phyloP scores from a whole-genome alignment of 306 rosid species.

The Erythrophleum fordii region DNA sequence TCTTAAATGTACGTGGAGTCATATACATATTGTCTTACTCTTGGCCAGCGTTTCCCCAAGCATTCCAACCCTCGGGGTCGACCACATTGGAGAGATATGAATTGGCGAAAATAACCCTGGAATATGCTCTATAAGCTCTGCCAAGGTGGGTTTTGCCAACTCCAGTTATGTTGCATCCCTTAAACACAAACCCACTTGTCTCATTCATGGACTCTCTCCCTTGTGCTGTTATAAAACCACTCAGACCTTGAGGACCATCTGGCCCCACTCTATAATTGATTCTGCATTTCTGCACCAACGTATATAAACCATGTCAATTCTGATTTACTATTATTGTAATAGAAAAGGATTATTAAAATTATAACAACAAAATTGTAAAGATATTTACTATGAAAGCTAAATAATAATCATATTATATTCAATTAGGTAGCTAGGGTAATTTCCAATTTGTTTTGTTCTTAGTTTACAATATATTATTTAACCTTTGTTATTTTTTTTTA shows the following conservation, averaged over 20 bases:
- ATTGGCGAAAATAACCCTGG: conserved; percentile 41
- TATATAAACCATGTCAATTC: background rate
- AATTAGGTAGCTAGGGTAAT: too few relatives aligned
- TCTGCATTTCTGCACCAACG: background rate
- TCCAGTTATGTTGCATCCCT: conserved; percentile 28
- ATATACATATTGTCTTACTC: too few relatives aligned
- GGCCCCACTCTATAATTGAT: background rate
- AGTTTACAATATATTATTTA: too few relatives aligned
- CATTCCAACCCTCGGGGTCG: conserved; percentile 41
- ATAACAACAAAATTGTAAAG: background rate
- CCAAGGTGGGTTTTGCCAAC: conserved; percentile 35
- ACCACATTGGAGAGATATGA: conserved; percentile 17
- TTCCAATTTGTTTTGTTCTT: too few relatives aligned
- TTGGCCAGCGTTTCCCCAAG: conserved; percentile 15
- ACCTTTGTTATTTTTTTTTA: too few relatives aligned
- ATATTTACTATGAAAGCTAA: too few relatives aligned
- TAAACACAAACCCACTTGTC: conserved; percentile 47
- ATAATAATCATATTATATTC: too few relatives aligned
- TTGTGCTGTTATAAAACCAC: conserved; percentile 46
- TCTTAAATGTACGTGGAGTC: too few relatives aligned
- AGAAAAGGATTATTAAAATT: background rate
- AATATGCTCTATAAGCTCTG: conserved; percentile 42
- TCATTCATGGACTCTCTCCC: background rate
- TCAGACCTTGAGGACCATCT: background rate
- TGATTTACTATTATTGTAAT: background rate